These are phyloP conservation scores for Circinella minor DNA, from an alignment of 371 early-diverging fungal genomes.

Conservation along the genomic window DNA sequence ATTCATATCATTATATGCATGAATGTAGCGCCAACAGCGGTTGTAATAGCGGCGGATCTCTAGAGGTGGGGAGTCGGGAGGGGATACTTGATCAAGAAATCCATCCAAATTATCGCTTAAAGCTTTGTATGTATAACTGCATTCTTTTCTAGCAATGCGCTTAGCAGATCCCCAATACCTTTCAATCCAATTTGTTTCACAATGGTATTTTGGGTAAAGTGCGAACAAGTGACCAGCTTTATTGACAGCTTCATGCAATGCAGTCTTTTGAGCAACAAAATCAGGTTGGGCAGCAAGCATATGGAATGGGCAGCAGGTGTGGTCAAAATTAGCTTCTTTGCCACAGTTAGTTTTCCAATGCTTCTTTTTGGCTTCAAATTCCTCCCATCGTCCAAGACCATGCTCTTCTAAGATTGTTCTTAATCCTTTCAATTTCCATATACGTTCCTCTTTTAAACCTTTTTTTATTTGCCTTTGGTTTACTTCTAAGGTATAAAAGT, in stretches of 20 bases:
- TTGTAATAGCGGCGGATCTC: slow-evolving; percentile 6
- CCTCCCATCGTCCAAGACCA: slow-evolving; percentile 8
- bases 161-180: slow-evolving; percentile 18
- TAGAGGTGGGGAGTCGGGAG: slow-evolving; percentile 4
- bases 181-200: too few species aligned
- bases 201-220: slow-evolving; percentile 22
- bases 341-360: not conserved
- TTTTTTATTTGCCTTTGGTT: too few species aligned
- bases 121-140: slow-evolving; percentile 7
- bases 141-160: slow-evolving; percentile 11
- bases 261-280: slow-evolving; percentile 18
- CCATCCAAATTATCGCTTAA: not conserved
- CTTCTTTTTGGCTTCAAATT: slow-evolving; percentile 1
- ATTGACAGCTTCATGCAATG: slow-evolving; percentile 12
- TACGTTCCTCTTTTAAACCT: not conserved
- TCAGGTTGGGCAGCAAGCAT: slow-evolving; percentile 20
- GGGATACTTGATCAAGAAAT: slow-evolving; percentile 3
- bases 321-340: not conserved
- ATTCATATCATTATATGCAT: slow-evolving; percentile 2
- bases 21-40: slow-evolving; percentile 12
- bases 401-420: not conserved
- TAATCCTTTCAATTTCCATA: not conserved
- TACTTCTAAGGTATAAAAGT: not conserved
- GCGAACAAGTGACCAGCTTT: slow-evolving; percentile 13
- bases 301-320: slow-evolving; percentile 14